Conservation (phyloP, 257 asterid genomes). For the Solanum chiquidenum region DNA sequence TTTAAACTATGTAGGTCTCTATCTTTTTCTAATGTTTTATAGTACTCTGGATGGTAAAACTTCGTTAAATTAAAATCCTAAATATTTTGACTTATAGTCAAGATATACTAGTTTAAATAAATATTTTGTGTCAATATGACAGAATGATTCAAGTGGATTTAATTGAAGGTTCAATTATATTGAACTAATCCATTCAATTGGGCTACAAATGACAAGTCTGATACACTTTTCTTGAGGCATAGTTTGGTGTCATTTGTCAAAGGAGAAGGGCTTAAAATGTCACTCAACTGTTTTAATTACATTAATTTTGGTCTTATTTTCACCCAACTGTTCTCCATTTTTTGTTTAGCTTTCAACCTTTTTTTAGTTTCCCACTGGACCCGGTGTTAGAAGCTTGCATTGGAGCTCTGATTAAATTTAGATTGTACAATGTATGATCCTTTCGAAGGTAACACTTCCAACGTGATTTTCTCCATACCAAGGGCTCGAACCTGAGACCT, state of each 20-base stretch:
- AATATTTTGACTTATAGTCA: background rate
- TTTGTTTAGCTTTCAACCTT: too few relatives aligned
- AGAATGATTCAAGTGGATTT: background rate
- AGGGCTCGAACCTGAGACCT: too few relatives aligned
- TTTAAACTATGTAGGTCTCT: background rate
- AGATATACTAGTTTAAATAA: background rate
- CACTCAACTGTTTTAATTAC: too few relatives aligned
- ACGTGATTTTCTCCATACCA: too few relatives aligned
- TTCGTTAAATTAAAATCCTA: background rate
- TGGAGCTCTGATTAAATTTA: too few relatives aligned
- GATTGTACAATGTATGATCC: too few relatives aligned
- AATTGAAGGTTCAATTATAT: background rate
- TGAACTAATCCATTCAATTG: background rate
- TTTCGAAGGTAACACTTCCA: too few relatives aligned
- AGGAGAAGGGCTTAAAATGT: too few relatives aligned
- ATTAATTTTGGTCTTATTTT: too few relatives aligned
- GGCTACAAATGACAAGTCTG: background rate
- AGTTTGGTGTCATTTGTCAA: background rate
- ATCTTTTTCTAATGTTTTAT: background rate
- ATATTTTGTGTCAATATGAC: background rate
- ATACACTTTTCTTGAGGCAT: background rate
- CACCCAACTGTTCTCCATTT: too few relatives aligned
- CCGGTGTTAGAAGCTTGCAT: too few relatives aligned
- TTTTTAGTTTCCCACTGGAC: too few relatives aligned
- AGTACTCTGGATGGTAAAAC: background rate